Conservation (phyloP, 148 eudicot genomes). For the Polygonum aviculare region DNA sequence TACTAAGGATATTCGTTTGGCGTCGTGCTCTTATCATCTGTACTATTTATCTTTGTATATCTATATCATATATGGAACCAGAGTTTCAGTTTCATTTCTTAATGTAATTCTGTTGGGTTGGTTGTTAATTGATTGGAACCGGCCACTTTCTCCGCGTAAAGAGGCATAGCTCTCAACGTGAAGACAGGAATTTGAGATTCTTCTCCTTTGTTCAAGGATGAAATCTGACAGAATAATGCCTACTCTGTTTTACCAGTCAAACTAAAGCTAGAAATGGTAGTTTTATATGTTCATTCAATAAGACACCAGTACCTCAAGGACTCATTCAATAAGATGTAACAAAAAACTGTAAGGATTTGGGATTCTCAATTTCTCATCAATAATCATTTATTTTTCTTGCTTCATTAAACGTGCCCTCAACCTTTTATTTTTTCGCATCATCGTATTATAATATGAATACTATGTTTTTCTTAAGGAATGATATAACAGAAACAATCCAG, state of each 20-base stretch:
- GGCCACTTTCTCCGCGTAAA: not conserved
- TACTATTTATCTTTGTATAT: not conserved
- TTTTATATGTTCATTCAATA: not conserved
- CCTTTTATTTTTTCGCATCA: not conserved
- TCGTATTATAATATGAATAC: not conserved
- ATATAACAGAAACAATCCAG: not conserved
- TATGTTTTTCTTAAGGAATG: no score
- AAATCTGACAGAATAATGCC: not conserved
- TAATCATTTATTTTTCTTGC: not conserved
- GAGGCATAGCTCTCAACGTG: not conserved
- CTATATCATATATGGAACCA: not conserved
- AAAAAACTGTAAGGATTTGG: not conserved
- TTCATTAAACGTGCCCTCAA: constrained; percentile 4
- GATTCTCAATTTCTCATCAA: not conserved
- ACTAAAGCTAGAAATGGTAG: not conserved
- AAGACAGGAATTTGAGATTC: not conserved
- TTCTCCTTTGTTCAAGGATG: not conserved
- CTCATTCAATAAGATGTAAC: not conserved
- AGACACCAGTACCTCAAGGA: not conserved
- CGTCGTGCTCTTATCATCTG: not conserved
- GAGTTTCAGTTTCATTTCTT: not conserved
- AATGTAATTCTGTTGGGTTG: not conserved
- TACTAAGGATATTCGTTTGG: not conserved
- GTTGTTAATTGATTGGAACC: not conserved
- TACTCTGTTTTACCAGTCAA: not conserved